Conservation (phyloP, 108 stramenopile genomes). For the Conticribra weissflogii region DNA sequence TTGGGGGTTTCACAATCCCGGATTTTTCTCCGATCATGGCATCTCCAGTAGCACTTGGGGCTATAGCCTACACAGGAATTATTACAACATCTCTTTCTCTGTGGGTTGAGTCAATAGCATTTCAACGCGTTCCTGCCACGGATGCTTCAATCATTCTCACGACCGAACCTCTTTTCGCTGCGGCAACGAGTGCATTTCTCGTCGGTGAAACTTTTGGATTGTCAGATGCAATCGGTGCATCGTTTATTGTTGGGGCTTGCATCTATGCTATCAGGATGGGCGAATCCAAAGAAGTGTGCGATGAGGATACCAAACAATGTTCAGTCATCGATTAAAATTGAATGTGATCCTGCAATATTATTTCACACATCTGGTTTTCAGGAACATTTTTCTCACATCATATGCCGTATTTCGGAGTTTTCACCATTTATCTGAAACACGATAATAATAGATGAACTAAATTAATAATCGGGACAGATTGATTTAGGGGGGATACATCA, state of each 20-base stretch:
- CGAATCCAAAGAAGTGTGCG: slow-evolving; percentile 34
- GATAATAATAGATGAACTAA: too few species aligned
- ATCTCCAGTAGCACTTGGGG: slow-evolving; percentile 62
- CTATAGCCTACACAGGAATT: slow-evolving; percentile 70
- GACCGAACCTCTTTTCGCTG: slow-evolving; percentile 76
- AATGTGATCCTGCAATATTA: too few species aligned
- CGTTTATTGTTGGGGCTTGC: slow-evolving; percentile 71
- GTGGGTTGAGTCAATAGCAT: slow-evolving; percentile 76
- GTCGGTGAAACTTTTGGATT: slow-evolving; percentile 74
- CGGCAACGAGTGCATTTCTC: slow-evolving; percentile 55
- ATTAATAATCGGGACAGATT: too few species aligned
- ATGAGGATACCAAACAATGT: slow-evolving; percentile 32
- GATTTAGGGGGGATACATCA: too few species aligned
- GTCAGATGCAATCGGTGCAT: slow-evolving; percentile 68
- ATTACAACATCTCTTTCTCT: slow-evolving; percentile 70
- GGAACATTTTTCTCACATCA: too few species aligned
- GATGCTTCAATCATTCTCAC: slow-evolving; percentile 79
- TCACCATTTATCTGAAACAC: too few species aligned
- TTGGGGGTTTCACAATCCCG: slow-evolving; percentile 35
- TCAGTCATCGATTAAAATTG: slow-evolving; percentile 20
- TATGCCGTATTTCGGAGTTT: too few species aligned
- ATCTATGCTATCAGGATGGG: slow-evolving; percentile 58
- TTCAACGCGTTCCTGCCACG: slow-evolving; percentile 69
- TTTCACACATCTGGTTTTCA: too few species aligned
- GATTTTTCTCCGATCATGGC: slow-evolving; percentile 61